Conservation (phyloP, 441 rosid species). For the Gossypium gossypioides region DNA sequence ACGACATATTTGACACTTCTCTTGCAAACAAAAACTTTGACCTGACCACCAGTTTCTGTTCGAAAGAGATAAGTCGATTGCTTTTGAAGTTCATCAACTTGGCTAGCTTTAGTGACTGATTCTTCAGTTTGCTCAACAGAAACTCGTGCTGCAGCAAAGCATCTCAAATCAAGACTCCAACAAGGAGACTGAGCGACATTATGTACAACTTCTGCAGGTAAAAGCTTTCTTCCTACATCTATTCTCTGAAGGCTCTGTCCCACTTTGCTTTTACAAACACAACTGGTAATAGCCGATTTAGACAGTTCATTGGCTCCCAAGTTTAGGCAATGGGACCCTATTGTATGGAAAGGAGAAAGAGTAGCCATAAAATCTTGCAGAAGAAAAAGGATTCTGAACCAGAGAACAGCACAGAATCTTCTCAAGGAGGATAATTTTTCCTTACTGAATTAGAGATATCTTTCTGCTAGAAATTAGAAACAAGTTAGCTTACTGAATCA, state of each 20-base stretch:
- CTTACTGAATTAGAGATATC: constrained; percentile 12
- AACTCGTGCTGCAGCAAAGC: constrained; percentile 35
- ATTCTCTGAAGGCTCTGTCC: constrained; percentile 20
- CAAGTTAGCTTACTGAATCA: neutral
- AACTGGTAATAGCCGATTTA: constrained; percentile 21
- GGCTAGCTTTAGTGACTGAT: constrained; percentile 20
- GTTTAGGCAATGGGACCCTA: constrained; percentile 23
- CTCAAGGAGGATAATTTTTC: neutral
- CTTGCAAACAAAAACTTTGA: constrained; percentile 50
- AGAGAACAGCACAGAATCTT: constrained; percentile 10
- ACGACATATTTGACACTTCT: constrained; percentile 43
- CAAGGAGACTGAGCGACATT: constrained; percentile 5
- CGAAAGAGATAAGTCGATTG: constrained; percentile 49
- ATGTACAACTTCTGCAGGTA: constrained; percentile 18
- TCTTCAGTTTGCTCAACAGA: constrained; percentile 38
- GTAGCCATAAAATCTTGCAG: constrained; percentile 33
- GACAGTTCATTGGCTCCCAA: constrained; percentile 31
- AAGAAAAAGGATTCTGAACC: constrained; percentile 9
- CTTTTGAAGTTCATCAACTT: constrained; percentile 35
- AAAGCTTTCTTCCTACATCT: constrained; percentile 20
- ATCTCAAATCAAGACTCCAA: constrained; percentile 24
- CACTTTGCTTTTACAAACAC: constrained; percentile 18
- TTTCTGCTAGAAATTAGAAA: constrained; percentile 17
- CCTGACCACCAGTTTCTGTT: constrained; percentile 55
- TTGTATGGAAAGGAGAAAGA: constrained; percentile 30